Evolutionary conservation across 2,329 filamentous ascomycete genomes (phyloP), one percentile per base, ranked within the genome.

Genomic region (Corniculantispora saksenae): DNA sequence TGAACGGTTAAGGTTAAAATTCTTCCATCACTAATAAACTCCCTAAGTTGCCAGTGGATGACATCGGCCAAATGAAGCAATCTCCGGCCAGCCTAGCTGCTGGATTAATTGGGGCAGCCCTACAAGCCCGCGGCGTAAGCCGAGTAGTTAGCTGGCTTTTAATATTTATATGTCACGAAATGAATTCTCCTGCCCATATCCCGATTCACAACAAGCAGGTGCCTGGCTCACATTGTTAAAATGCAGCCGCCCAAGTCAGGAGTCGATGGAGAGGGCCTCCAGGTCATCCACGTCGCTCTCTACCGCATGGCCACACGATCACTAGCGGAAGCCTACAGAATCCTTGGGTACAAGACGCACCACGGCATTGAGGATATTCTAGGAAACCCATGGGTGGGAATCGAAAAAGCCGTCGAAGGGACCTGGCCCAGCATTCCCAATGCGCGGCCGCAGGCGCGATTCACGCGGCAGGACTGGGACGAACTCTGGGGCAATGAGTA

Each of bases 391-490:
- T 62, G 60, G 60, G 48, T 43, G 9, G n/a, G n/a, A 17, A 45
- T 62, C 7, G 50, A 62, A 23, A 50, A 40, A 5, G 60, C 60
- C 12, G 50, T 38, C 15, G 60, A 62, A 27, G 65, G 43, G 8
- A 68, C 61, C 10, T 68, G 54, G 51, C 60, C 50, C 38, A 19
- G 23, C 64, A 9, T 71, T 62, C 2, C 53, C 67, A 0, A 64
- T 58, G 15, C 57, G 72, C 0, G 60, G 67, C 25, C 43, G 13
- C 56, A 23, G 27, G 13, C 56, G 5, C 66, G 67, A 0, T 70
- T 74, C 3, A 65, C 68, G 0, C 62, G 69, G 0, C 61, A 48
- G 0, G 64, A 72, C 23, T 75, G 72, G 72, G 69, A 75, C 2
- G 61, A 67, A 2, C 57, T 74, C 0, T 72, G 72, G 23, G 72